Base-by-base conservation (phyloP, 805 yeast genomes). In the Candida nonsorbophila region DNA sequence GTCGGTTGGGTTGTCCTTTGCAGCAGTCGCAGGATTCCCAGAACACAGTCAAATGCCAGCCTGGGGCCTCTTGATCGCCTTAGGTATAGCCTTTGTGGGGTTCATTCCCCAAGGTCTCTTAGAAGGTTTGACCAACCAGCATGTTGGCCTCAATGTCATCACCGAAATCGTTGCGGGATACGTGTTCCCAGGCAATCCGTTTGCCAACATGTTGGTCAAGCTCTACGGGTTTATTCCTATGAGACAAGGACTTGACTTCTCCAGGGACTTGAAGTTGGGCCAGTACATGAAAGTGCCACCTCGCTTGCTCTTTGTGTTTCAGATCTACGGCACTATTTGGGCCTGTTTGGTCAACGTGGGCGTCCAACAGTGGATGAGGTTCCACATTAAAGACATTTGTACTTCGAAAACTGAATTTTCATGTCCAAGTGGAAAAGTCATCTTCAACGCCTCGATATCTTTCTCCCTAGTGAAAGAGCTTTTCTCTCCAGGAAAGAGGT, bases 171-270 rank as follows among this genome's bases (percentile, higher is more conserved):
- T 62, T 29, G 40, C 60, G 32, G 69, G 69, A 39, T 62, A 62
- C 52, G 59, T 62, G 64, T 37, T 62, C 30, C 68, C 69, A 37
- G 73, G 73, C 36, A 66, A 64, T 45, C 72, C 72, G 25, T 39
- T 64, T 38, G 71, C 69, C 16, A 64, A 60, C 58, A 58, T 69
- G 67, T 58, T 66, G 37, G 58, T 67, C 54, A 63, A 68, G 45
- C 62, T 69, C 16, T 68, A 51, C 35, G 72, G 72, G 25, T 69
- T 62, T 51, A 69, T 67, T 45, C 61, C 72, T 29, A 65, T 62
- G 42, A 57, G 51, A 36, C 74, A 69, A 47, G 74, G 70, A n/a
- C 60, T 68, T 30, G 51, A 62, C 12, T 62, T 58, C 48, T 69
- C 76, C 28, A 66, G 72, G 42, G 69, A 62, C 45, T 57, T 60